Conservation (phyloP, 179 eudicot genomes). For the Patellifolia procumbens region DNA sequence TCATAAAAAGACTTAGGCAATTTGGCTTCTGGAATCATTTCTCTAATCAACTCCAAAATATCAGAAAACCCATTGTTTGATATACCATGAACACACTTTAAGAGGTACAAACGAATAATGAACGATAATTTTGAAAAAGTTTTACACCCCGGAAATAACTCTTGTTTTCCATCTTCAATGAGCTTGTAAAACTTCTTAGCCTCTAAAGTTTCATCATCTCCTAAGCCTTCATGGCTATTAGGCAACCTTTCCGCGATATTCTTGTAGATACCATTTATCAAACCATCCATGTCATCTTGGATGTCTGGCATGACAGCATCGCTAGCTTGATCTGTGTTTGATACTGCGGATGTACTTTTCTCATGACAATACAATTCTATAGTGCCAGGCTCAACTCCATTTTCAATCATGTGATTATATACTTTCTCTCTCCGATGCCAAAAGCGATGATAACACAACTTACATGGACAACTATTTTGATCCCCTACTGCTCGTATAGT, state of each 20-base stretch:
- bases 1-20: conserved; percentile 3
- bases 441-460: too few species aligned
- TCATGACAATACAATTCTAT: not conserved
- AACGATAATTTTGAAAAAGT: not conserved
- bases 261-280: not conserved
- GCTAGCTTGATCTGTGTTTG: too few species aligned
- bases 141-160: not conserved
- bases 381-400: not conserved
- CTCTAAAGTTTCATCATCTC: not conserved
- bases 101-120: not conserved
- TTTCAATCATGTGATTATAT: not conserved
- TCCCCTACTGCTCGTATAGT: not conserved
- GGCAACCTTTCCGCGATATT: not conserved
- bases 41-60: not conserved
- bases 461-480: not conserved
- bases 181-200: not conserved
- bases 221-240: not conserved
- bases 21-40: not conserved
- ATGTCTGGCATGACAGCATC: not conserved
- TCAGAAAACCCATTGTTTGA: not conserved
- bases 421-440: not conserved
- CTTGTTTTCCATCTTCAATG: not conserved
- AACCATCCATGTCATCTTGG: not conserved
- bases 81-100: not conserved
- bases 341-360: too few species aligned